Evolutionary conservation across 192 early-diverging fungal species (phyloP), one percentile per base, ranked within the genome.

Genomic region (Umbelopsis isabellina): DNA sequence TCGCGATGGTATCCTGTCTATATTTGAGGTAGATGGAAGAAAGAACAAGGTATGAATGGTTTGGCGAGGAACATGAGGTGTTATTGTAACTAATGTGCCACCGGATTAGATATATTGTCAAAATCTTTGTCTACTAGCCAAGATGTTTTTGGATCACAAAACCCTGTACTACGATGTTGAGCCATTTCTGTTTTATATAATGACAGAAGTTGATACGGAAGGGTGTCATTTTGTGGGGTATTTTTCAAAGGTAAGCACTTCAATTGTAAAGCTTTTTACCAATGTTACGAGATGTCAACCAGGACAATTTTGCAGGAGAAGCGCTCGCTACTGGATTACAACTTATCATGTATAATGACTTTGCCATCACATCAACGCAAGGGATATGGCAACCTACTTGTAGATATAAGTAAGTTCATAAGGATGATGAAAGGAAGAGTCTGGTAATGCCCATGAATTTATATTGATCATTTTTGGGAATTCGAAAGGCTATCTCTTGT

Each of bases 81-180:
- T 22, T 20, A 27, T 21, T 67, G 18, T 49, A 33, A 35, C 20
- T 50, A 45, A 49, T 76, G 20, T 27, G 4, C 49, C 6, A 20
- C 49, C 44, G 21, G 53, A 49, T 4, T 55, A 92, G 87, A 82
- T 95, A 10, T 99, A 97, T 74, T 98, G 97, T 80, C 97, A 98
- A 72, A 99, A 96, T 80, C 85, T 99, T 23, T 99, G 97, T 67
- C 86, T 99, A 23, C 77, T 99, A 16, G 92, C 95, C 52, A 99
- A 99, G 69, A 92, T 94, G 90, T 99, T 97, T 77, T 79, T 99
- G 9, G 95, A 97, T 83, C 94, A 95, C 76, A 99, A 99, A 72
- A 98, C 96, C 2, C 82, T 98, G 15, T 98, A 96, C 77, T 99
- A 97, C 77, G 97, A 98, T 68, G 90, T 97, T 7, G 97, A 99